phyloP scores from a whole-genome alignment of 257 asterid species.

The Voacanga thouarsii region DNA sequence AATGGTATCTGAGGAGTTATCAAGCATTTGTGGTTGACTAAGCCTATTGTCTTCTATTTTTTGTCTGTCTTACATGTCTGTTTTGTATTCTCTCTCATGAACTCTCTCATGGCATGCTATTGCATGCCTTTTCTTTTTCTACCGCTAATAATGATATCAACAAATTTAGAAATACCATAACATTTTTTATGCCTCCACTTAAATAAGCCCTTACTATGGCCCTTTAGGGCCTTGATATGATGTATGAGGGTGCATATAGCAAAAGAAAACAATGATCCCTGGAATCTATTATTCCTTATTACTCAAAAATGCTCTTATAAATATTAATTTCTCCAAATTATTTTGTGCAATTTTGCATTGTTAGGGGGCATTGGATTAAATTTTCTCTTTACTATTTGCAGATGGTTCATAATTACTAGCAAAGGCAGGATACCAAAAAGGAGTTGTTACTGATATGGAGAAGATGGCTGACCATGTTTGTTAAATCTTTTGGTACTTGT shows the following conservation, averaged over 20 bases:
- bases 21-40: not conserved
- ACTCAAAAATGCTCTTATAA: too few species aligned
- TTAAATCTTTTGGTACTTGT: not conserved
- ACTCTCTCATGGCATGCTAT: too few species aligned
- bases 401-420: constrained; percentile 78
- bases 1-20: not conserved
- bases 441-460: constrained; percentile 65
- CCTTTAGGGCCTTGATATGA: not conserved
- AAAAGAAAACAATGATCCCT: too few species aligned
- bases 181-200: not conserved
- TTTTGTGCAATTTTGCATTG: not conserved
- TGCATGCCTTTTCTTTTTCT: not conserved
- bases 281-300: not conserved
- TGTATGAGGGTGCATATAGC: not conserved
- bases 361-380: constrained; percentile 5
- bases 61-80: not conserved
- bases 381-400: constrained; percentile 30
- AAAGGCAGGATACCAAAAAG: constrained; percentile 80
- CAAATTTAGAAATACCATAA: not conserved
- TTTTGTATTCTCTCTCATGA: not conserved
- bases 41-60: not conserved
- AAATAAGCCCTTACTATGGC: too few species aligned
- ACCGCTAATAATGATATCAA: not conserved
- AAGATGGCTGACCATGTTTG: constrained; percentile 48
- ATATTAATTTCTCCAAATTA: not conserved